Percentiles rank a stretch among this genome's conserved stretches.
phyloP scores from a whole-genome alignment of 352 stramenopile genomes.

The Pelagophyceae sp. region DNA sequence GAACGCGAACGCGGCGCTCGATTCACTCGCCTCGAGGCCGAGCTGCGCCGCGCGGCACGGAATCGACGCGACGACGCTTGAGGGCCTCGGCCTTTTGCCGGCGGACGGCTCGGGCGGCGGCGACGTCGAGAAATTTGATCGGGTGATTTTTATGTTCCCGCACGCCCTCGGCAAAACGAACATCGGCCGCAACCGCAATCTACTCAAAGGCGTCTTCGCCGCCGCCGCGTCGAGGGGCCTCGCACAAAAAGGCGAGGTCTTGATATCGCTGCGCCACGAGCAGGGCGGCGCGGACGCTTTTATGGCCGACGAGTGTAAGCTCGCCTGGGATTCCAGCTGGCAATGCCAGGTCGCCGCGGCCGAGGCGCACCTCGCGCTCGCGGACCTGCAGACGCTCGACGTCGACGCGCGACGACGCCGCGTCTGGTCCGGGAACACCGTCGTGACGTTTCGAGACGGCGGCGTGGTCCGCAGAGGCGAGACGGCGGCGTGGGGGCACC shows the following conservation, averaged over 20 bases:
- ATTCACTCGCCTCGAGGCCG: not conserved
- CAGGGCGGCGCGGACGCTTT: not conserved
- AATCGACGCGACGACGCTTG: not conserved
- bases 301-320: not conserved
- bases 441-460: no score
- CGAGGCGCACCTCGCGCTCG: not conserved
- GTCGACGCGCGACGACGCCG: no score
- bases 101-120: no score
- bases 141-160: conserved; percentile 9
- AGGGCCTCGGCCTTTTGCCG: not conserved
- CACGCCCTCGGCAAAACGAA: conserved; percentile 1
- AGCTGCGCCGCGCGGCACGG: not conserved
- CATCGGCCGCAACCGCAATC: conserved; percentile 2
- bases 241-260: not conserved
- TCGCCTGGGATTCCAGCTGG: not conserved
- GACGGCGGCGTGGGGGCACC: no score
- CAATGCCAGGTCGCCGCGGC: not conserved
- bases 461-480: no score
- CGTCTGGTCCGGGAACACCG: no score
- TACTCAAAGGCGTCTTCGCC: not conserved
- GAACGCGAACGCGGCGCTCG: not conserved
- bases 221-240: not conserved
- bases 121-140: not conserved
- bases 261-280: not conserved
- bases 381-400: not conserved